Conservation (phyloP, 1,284 basidiomycete species). For the Trichosporon ovoides region DNA sequence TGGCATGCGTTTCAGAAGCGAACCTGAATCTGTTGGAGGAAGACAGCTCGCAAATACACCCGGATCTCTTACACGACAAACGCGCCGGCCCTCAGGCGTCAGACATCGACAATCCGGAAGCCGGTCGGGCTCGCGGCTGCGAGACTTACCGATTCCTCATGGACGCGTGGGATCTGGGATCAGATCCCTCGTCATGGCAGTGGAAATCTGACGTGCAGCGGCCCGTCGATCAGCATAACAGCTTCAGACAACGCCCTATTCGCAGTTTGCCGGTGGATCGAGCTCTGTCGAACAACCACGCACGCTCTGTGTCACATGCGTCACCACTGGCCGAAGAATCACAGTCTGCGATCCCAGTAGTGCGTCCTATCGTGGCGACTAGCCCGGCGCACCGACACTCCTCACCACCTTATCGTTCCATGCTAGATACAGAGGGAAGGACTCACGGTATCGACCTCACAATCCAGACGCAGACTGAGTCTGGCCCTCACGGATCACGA, state of each 20-base stretch:
- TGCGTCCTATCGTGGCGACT: background rate
- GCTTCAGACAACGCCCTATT: background rate
- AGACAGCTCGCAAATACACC: background rate
- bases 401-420: too few relatives aligned
- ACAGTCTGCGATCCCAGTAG: background rate
- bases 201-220: too few relatives aligned
- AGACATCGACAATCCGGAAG: too few relatives aligned
- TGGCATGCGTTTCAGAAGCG: too few relatives aligned
- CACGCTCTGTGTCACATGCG: background rate
- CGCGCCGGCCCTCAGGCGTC: too few relatives aligned
- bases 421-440: too few relatives aligned
- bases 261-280: background rate
- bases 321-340: background rate
- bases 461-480: constrained; percentile 29
- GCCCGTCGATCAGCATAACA: background rate
- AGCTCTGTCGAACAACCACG: background rate
- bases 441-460: too few relatives aligned
- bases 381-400: background rate
- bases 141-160: background rate
- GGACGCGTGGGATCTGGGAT: background rate
- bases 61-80: too few relatives aligned
- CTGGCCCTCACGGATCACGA: constrained; percentile 31
- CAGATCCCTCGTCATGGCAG: background rate
- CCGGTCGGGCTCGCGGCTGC: background rate
- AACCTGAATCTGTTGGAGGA: too few relatives aligned